Base-by-base conservation (phyloP, 371 early-diverging fungal genomes). In the Mortierella sp. region DNA sequence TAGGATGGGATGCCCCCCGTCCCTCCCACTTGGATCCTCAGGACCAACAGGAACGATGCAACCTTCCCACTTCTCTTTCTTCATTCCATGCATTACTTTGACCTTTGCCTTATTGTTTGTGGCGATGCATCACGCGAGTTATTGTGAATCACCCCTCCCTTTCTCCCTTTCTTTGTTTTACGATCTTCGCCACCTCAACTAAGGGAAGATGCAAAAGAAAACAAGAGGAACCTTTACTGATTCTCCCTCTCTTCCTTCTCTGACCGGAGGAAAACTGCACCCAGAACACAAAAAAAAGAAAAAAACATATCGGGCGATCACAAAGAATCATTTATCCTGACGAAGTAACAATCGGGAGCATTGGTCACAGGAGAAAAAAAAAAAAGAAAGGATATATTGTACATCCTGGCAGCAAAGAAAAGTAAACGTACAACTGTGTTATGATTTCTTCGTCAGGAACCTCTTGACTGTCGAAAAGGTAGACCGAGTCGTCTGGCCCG, bases 1-100 rank as follows among this genome's bases (percentile, higher is more conserved):
- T 68, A 38, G 43, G 24, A 68, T 56, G 72, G 35, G 71, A 24
- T 21, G 35, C n/a, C 35, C 35, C n/a, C n/a, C n/a, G n/a, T n/a
- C n/a, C n/a, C n/a, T n/a, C n/a, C 46, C 55, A 8, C 63, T 16
- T 55, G 60, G 77, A 48, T 49, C 51, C 68, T 38, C 73, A 72
- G 78, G 38, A 72, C 43, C 14, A 44, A 63, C 35, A 65, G 12
- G 78, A 72, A 77, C 51, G 72, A 54, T 48, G 24, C 32, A 6
- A 21, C 51, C 18, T 51, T 51, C 16, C 16, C 16, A 18, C 5
- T 6, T 21, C 18, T 51, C 51, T 51, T 14, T 46, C 48, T 46
- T 4, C 48, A 46, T 12, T 12, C 0, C 48, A 1, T 46, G 48
- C 48, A 44, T 44, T 8, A 12, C 48, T 46, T 14, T 46, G 11